Base-by-base conservation (phyloP, 2,329 filamentous ascomycete genomes). In the Diplocarpon mali region DNA sequence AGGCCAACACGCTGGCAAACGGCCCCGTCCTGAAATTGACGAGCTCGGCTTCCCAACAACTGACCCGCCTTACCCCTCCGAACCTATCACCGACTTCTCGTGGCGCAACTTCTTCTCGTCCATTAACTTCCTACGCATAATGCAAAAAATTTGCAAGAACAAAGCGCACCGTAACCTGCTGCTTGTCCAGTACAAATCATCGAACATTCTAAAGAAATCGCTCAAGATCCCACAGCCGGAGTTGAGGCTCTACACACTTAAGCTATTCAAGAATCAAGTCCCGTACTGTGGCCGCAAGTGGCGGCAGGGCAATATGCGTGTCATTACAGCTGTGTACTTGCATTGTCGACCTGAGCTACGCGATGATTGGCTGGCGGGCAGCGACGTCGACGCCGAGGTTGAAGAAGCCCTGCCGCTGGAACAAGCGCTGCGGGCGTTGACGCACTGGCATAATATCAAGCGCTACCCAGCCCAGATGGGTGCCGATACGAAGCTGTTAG, bases 231-330 rank as follows among this genome's bases (percentile, higher is more conserved):
- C 90, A 0, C 87, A 98, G 59, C 82, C 81, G 2, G 76, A 87
- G 58, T 72, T 98, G 34, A 80, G 92, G 5, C 79, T 95, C 35
- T 96, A 96, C 68, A 95, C 92, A 0, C 76, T 98, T 55, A 98
- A 98, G 66, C 75, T 98, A 0, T 96, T 96, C 79, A 98, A 98
- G 66, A 92, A 88, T 49, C 92, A 98, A 65, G 92, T 98, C 4
- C 92, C 92, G 1, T 98, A 95, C 69, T 96, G 90, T 64, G 90
- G 92, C 16, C 82, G 92, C 35, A 98, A 98, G 68, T 98, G 92
- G 92, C 81, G 92, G 12, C 92, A 96, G 67, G 81, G 80, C 56
- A 96, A 98, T 65, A 98, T 98, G 92, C 85, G 90, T 44, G 89
- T 96, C 59, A 98, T 98, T 60, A 98, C 92, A 0, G 88, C 89